Base-by-base conservation (phyloP, 176 grass and related monocot genomes). In the Oryza australiensis region DNA sequence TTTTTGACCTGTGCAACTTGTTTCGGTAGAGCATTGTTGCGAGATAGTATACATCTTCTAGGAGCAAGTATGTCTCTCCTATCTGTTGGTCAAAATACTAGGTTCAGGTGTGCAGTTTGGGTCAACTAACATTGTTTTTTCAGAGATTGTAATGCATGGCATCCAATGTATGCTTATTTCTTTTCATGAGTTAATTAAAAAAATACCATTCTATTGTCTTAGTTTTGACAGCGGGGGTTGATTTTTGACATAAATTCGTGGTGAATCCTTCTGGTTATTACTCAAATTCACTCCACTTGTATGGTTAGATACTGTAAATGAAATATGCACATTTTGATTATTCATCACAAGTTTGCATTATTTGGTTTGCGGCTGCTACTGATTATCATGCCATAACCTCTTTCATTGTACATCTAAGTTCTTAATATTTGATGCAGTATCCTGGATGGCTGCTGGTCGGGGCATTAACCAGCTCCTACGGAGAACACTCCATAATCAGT, bases 381-480 rank as follows among this genome's bases (percentile, higher is more conserved):
- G 32, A 62, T 38, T 81, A 20, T 41, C 63, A 38, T 48, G 7
- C 13, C 6, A 9, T 9, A 16, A 23, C 55, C 16, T 28, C 29
- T 73, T 79, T 41, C 20, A 13, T 27, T 40, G 12, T 68, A 15
- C 62, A 64, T 49, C 37, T 30, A 48, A 63, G 23, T 51, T 68
- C 5, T 28, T 14, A 9, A 55, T 53, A 20, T 67, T 70, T 5
- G 18, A 41, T 57, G 15, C 60, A 90, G 84, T 64, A 22, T 64
- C 40, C 88, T 83, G 28, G 73, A 94, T 98, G 95, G 92, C 92
- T 84, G 84, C 82, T 8, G 68, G 75, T 65, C 89, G 86, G 70
- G 70, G 79, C 48, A 88, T 98, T 85, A 82, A 80, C 74, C 90
- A 91, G 84, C 86, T 98, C 69, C 75, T 98, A 29, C 88, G 78